Evolutionary conservation across 345 rosid species (phyloP), one percentile per base, ranked within the genome.

Genomic region (Tarenaya hassleriana): DNA sequence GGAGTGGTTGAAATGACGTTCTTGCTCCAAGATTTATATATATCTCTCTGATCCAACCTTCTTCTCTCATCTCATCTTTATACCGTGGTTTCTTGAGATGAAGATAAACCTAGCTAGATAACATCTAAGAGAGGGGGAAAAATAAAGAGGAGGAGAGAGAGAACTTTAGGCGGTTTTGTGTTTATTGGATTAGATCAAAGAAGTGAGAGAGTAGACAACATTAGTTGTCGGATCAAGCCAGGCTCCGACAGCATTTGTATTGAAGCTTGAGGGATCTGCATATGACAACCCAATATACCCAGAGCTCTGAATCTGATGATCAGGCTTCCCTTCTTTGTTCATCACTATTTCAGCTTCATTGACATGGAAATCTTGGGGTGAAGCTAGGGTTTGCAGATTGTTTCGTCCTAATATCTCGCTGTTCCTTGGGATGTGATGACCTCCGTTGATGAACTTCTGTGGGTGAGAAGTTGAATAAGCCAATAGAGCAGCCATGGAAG

Each of bases 1-100:
- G n/a, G 27, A 61, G 82, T 80, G 69, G 66, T 76, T 18, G 10
- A 9, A 24, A 24, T 1, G 6, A 5, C 64, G 54, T 55, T 68
- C 41, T 67, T 75, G 81, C 88, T 34, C 76, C 88, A 73, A 1
- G 78, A 79, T 81, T 77, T 76, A 85, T n/a, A n/a, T n/a, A n/a
- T n/a, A 84, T 73, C 90, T 40, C 85, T 82, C 96, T 80, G 94
- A 87, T 87, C 96, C 94, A 69, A 70, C 37, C 72, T 54, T 63
- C 84, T 76, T 74, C 78, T 75, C 74, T 74, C 80, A 63, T 77
- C 76, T 63, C 73, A 66, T 33, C 58, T 61, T 44, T 24, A n/a
- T n/a, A n/a, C 21, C 10, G 0, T 9, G 9, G 34, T 44, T 42
- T 10, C 19, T 12, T 32, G 13, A 41, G 16, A 51, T 40, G 49